Evolutionary conservation across 768 basidiomycete genomes (phyloP).

Genomic region (Tubosaeta sp.): DNA sequence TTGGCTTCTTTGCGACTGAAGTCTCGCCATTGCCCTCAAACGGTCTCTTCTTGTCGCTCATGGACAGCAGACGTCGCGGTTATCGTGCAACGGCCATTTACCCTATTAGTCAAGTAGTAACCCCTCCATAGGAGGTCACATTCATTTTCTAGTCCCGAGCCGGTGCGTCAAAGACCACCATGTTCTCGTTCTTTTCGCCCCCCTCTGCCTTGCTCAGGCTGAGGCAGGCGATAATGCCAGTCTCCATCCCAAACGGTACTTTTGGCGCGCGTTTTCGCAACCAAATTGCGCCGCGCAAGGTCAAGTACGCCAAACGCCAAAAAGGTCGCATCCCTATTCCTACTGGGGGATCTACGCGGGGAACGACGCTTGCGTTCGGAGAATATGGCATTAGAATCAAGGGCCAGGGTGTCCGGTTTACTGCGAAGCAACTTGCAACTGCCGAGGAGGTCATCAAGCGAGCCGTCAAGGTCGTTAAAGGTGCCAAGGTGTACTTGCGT

Average conservation of each 20-base stretch:
- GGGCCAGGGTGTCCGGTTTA: conserved; percentile 73
- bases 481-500: conserved; percentile 78
- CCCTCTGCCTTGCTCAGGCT: conserved; percentile 13
- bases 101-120: not conserved
- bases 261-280: conserved; percentile 37
- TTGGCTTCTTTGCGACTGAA: conserved; percentile 52
- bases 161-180: not conserved
- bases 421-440: conserved; percentile 84
- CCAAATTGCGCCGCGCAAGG: conserved; percentile 77
- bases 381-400: conserved; percentile 91
- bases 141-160: not conserved
- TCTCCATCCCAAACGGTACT: conserved; percentile 9
- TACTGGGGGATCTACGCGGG: conserved; percentile 86
- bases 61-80: conserved; percentile 25
- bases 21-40: conserved; percentile 52
- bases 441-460: conserved; percentile 86
- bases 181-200: conserved; percentile 22
- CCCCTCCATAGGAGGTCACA: conserved; percentile 20
- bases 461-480: conserved; percentile 87
- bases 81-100: not conserved
- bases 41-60: conserved; percentile 67
- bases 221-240: conserved; percentile 7
- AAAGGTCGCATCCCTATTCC: conserved; percentile 87
- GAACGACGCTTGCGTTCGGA: conserved; percentile 88
- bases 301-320: conserved; percentile 84